Percentiles rank a stretch among this genome's conserved stretches.
These are phyloP conservation scores for Jatropha curcas DNA, from an alignment of 345 rosid species.

Conservation along the genomic window DNA sequence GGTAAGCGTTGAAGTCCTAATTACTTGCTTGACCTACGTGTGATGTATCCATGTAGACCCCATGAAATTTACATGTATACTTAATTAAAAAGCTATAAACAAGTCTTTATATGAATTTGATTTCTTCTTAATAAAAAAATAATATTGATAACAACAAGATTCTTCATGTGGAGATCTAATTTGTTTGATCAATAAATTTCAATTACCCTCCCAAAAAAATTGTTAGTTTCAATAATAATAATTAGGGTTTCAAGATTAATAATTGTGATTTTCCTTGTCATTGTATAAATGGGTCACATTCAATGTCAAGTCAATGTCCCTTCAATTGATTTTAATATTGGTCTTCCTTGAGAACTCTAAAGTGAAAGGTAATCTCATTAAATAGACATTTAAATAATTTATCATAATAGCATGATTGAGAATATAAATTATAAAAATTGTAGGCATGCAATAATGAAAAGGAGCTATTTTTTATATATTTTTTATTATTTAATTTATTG, in stretches of 20 bases:
- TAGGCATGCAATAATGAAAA: not conserved
- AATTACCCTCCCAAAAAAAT: no score
- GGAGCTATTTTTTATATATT: no score
- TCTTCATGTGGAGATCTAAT: no score
- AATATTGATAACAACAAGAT: not conserved
- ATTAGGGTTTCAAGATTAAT: no score
- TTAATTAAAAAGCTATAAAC: no score
- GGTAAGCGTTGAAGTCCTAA: not conserved
- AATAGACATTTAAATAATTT: not conserved
- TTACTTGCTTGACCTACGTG: not conserved
- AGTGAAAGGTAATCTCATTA: not conserved
- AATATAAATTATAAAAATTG: not conserved
- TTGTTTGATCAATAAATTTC: no score
- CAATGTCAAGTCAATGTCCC: not conserved
- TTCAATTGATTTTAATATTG: not conserved
- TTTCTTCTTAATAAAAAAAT: not conserved
- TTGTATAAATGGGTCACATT: not conserved
- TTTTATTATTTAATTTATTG: no score
- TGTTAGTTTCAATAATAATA: no score
- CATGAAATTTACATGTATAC: not conserved
- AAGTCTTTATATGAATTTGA: not conserved
- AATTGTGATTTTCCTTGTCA: not conserved
- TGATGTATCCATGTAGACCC: no score
- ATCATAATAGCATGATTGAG: not conserved
- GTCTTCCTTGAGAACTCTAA: not conserved